Conservation (phyloP, 805 yeast species). For the Blastobotrys mokoenaii region DNA sequence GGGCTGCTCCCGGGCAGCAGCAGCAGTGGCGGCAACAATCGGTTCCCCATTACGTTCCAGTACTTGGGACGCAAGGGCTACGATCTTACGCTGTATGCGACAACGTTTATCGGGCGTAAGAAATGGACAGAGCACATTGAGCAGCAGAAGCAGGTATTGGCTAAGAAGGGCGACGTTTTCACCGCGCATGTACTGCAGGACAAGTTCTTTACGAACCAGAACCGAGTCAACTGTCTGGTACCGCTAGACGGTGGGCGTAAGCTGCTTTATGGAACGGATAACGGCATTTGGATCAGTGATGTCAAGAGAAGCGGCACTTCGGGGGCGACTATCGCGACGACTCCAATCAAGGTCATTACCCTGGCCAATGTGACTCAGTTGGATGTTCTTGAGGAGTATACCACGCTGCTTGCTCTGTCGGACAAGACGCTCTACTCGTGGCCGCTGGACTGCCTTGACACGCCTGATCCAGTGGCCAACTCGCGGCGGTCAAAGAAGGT, state of each 20-base stretch:
- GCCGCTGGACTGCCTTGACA: conserved; percentile 51
- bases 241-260: conserved; percentile 94
- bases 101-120: conserved; percentile 51
- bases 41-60: conserved; percentile 40
- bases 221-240: conserved; percentile 82
- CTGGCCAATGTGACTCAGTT: conserved; percentile 76
- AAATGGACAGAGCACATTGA: conserved; percentile 73
- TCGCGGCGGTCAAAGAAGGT: conserved; percentile 62
- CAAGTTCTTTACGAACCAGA: conserved; percentile 60
- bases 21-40: conserved; percentile 18
- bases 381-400: conserved; percentile 87
- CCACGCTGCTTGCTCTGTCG: conserved; percentile 66
- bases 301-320: conserved; percentile 41
- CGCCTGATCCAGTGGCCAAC: conserved; percentile 35
- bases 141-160: conserved; percentile 66
- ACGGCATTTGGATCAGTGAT: conserved; percentile 81
- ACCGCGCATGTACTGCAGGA: conserved; percentile 68
- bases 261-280: conserved; percentile 81
- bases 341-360: conserved; percentile 65
- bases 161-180: conserved; percentile 69
- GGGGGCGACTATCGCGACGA: conserved; percentile 31
- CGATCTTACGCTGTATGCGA: conserved; percentile 34
- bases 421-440: conserved; percentile 77
- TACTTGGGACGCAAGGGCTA: conserved; percentile 43
- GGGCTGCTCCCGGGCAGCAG: conserved; percentile 21